Evolutionary conservation across 441 rosid species (phyloP).

Genomic region (Pelargonium fulgidum): DNA sequence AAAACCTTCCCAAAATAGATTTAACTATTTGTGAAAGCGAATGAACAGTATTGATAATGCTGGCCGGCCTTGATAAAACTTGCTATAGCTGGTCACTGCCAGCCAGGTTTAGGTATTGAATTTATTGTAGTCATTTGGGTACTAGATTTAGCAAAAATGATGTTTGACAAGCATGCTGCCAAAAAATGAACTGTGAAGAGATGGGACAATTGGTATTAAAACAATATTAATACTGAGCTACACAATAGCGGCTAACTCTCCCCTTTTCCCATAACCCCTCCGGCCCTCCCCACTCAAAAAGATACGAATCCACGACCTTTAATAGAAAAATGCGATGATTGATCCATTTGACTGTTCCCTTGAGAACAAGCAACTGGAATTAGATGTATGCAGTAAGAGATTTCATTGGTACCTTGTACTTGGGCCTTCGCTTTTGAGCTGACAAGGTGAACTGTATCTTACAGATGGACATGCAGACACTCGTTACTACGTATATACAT

Average conservation of each 20-base stretch:
- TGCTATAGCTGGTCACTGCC: constrained; percentile 4
- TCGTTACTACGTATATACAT: too few species aligned
- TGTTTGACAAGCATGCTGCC: constrained; percentile 1
- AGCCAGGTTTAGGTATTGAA: background rate
- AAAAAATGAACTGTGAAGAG: background rate
- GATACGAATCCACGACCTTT: too few species aligned
- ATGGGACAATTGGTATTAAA: background rate
- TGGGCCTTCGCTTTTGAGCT: background rate
- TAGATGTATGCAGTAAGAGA: background rate
- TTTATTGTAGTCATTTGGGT: background rate
- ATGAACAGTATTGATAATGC: constrained; percentile 4
- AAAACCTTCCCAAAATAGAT: background rate
- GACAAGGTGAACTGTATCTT: background rate
- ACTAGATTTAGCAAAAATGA: background rate
- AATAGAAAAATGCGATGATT: too few species aligned
- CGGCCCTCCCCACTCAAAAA: too few species aligned
- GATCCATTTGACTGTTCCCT: too few species aligned
- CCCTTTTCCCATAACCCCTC: too few species aligned
- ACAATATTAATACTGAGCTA: too few species aligned
- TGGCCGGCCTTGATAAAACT: background rate
- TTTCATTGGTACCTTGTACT: background rate
- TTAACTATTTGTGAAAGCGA: background rate
- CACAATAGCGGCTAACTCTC: too few species aligned
- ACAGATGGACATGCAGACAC: background rate
- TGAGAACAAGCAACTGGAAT: background rate